phyloP scores from a whole-genome alignment of 169 alveolate genomes.

The Plasmodium fragile region DNA sequence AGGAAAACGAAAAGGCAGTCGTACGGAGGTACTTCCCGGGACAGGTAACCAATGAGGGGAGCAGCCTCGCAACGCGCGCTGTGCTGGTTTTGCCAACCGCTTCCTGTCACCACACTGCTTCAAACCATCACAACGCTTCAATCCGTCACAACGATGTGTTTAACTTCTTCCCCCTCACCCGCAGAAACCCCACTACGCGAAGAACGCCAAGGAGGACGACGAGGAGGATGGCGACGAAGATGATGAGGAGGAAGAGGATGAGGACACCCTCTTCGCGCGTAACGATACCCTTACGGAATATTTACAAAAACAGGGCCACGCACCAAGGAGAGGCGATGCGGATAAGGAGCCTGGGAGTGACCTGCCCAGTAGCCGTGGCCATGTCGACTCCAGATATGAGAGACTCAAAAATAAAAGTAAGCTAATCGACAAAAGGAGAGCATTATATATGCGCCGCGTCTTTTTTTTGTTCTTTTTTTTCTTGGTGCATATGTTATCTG shows the following conservation, averaged over 20 bases:
- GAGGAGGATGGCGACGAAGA: conserved; percentile 34
- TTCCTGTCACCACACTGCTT: not conserved
- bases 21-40: conserved; percentile 60
- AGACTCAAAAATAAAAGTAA: conserved; percentile 56
- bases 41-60: conserved; percentile 13
- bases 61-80: not conserved
- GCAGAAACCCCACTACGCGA: conserved; percentile 69
- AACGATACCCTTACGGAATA: not conserved
- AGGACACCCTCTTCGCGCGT: not conserved
- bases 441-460: not conserved
- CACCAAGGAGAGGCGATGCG: not conserved
- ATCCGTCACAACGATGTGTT: not conserved
- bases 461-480: too few relatives aligned
- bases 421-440: not conserved
- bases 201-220: conserved; percentile 16
- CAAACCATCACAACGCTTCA: not conserved
- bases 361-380: not conserved
- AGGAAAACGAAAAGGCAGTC: conserved; percentile 4
- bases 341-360: not conserved
- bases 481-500: not conserved
- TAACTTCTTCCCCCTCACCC: not conserved
- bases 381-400: conserved; percentile 15
- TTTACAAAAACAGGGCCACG: not conserved
- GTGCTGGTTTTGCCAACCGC: not conserved
- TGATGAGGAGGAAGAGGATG: conserved; percentile 28